Evolutionary conservation across 2,329 filamentous ascomycete genomes (phyloP), one percentile per base, ranked within the genome.

Genomic region (Claviceps purpurea): DNA sequence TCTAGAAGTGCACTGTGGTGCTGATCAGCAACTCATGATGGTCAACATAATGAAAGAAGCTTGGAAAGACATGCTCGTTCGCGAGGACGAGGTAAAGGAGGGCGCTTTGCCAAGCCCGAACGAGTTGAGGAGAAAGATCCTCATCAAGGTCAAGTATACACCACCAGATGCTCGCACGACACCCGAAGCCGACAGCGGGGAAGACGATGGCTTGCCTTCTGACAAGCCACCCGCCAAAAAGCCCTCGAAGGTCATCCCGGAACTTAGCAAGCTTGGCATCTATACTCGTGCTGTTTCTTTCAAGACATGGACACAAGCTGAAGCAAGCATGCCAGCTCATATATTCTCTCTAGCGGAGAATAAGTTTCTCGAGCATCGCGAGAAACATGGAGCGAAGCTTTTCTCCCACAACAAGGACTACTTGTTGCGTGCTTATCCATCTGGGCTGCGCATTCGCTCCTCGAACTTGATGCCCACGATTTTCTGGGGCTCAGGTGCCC

Each of bases 371-470:
- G 75, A 79, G 51, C 70, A 78, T 48, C 74, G 78, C 57, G 69
- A 74, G 57, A 74, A 74, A 61, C 66, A 74, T 47, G 66, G 69
- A 5, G 56, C 61, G 10, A 67, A 65, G 2, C 74, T 96, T 7
- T 90, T 95, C 64, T 73, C 81, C 38, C 90, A 96, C 70, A 96
- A 96, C 67, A 78, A 80, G 51, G 72, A 81, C 58, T 91, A 79
- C 62, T 73, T 96, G 60, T 89, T 96, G 86, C 81, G 91, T 18
- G 85, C 88, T 0, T 96, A 95, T 61, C 91, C 90, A 0, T 89
- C 86, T 39, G 88, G 87, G 1, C 75, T 89, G 53, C 81, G 90
- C 6, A 82, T 96, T 50, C 77, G 80, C 55, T 95, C 88, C 0
- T 93, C 87, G 1, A 97, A 96, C 63, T 74, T 94, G 13, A 88